Conservation (phyloP, 192 early-diverging fungal genomes). For the Rhizoclosmatium globosum region DNA sequence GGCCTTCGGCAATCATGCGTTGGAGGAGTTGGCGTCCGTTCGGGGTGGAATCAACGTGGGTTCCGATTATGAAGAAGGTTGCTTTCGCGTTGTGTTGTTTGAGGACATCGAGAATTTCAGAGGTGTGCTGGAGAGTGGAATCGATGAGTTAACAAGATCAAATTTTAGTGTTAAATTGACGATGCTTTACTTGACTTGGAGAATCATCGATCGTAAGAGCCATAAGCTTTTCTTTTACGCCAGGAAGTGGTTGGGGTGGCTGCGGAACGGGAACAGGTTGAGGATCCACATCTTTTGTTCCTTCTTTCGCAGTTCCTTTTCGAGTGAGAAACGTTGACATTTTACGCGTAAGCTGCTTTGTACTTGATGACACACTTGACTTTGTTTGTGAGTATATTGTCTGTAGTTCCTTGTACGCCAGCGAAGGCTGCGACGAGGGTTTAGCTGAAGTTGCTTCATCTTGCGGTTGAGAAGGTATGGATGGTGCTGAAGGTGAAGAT, state of each 20-base stretch:
- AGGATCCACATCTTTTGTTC: neutral
- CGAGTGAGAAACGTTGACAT: neutral
- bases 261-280: neutral
- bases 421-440: neutral
- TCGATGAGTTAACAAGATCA: too few relatives aligned
- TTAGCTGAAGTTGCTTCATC: neutral
- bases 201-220: constrained; percentile 36
- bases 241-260: constrained; percentile 2
- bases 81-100: constrained; percentile 30
- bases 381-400: neutral
- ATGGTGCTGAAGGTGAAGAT: neutral
- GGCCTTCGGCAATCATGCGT: constrained; percentile 38
- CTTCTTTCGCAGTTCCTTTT: neutral
- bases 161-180: too few relatives aligned
- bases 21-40: constrained; percentile 13
- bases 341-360: neutral
- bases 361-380: too few relatives aligned
- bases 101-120: constrained; percentile 40
- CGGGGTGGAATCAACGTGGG: constrained; percentile 1
- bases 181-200: too few relatives aligned
- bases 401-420: constrained; percentile 9
- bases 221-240: constrained; percentile 14
- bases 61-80: constrained; percentile 41
- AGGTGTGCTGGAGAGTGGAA: constrained; percentile 20
- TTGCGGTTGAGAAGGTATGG: neutral